A percentile compares a stretch with the other conserved stretches of the same genome.
Evolutionary conservation across 1,284 basidiomycete species (phyloP).

Genomic region (Cutaneotrichosporon sp.): DNA sequence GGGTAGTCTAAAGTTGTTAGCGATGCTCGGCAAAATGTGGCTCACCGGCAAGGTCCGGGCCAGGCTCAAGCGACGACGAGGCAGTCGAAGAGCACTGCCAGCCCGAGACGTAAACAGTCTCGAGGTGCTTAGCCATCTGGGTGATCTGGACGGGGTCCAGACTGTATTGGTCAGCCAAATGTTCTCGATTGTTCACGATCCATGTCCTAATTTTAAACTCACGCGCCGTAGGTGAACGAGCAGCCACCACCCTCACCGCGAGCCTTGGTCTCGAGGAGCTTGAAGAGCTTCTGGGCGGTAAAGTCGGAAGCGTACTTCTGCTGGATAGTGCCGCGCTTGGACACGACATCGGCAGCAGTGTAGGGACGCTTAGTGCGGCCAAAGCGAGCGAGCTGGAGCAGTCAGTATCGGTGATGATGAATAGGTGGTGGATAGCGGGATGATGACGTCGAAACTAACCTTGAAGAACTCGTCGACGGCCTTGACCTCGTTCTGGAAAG

Average conservation of each 20-base stretch:
- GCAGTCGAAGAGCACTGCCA: constrained; percentile 91
- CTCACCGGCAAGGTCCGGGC: constrained; percentile 79
- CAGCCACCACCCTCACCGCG: constrained; percentile 52
- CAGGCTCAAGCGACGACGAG: constrained; percentile 93
- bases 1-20: constrained; percentile 56
- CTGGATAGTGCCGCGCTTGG: constrained; percentile 84
- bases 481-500: constrained; percentile 77
- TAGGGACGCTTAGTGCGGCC: constrained; percentile 82
- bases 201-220: constrained; percentile 54
- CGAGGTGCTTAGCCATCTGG: constrained; percentile 93
- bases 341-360: constrained; percentile 87
- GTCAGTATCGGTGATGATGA: not conserved
- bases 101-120: constrained; percentile 93
- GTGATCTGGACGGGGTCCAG: constrained; percentile 93
- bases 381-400: constrained; percentile 74
- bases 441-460: constrained; percentile 57
- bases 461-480: constrained; percentile 90
- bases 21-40: constrained; percentile 12
- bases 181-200: not conserved
- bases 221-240: constrained; percentile 82
- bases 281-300: constrained; percentile 84
- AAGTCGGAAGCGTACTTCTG: constrained; percentile 83
- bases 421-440: constrained; percentile 2
- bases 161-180: constrained; percentile 53
- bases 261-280: constrained; percentile 53